These are phyloP conservation scores for Sonneratia alba DNA, from an alignment of 345 rosid genomes.

Conservation along the genomic window DNA sequence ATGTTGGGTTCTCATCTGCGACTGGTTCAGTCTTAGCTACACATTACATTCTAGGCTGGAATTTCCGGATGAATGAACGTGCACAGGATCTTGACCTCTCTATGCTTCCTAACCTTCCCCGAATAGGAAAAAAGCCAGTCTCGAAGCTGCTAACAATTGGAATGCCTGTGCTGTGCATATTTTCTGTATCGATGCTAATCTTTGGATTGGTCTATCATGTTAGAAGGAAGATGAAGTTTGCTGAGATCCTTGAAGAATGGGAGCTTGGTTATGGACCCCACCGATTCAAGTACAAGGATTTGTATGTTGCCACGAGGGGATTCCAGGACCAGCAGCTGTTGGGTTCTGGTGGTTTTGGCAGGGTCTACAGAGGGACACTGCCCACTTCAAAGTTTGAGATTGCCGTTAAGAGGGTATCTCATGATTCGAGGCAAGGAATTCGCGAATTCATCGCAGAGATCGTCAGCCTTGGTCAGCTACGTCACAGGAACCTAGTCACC, in stretches of 20 bases:
- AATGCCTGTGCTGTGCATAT: slow-evolving; percentile 28
- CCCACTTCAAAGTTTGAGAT: slow-evolving; percentile 33
- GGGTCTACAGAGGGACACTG: slow-evolving; percentile 49
- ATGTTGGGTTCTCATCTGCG: slow-evolving; percentile 68
- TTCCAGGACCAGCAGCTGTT: slow-evolving; percentile 48
- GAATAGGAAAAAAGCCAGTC: slow-evolving; percentile 17
- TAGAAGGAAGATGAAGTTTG: slow-evolving; percentile 37
- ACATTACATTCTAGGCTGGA: slow-evolving; percentile 60
- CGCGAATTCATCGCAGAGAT: slow-evolving; percentile 44
- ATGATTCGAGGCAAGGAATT: slow-evolving; percentile 18
- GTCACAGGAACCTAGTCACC: slow-evolving; percentile 44
- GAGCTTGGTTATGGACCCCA: slow-evolving; percentile 45
- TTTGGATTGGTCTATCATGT: slow-evolving; percentile 13
- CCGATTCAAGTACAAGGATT: slow-evolving; percentile 50
- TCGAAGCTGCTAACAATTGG: slow-evolving; percentile 33
- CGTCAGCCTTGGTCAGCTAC: slow-evolving; percentile 33
- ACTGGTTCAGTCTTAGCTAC: slow-evolving; percentile 30
- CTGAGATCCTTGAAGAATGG: slow-evolving; percentile 70
- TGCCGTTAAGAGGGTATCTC: slow-evolving; percentile 64
- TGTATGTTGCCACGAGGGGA: slow-evolving; percentile 53
- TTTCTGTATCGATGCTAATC: slow-evolving; percentile 13
- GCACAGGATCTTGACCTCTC: slow-evolving; percentile 36
- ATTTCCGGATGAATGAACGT: slow-evolving; percentile 33
- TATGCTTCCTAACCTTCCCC: slow-evolving; percentile 57
- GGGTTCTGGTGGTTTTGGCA: slow-evolving; percentile 62